Conservation (phyloP, 352 stramenopile genomes). For the Phytophthora constricta region DNA sequence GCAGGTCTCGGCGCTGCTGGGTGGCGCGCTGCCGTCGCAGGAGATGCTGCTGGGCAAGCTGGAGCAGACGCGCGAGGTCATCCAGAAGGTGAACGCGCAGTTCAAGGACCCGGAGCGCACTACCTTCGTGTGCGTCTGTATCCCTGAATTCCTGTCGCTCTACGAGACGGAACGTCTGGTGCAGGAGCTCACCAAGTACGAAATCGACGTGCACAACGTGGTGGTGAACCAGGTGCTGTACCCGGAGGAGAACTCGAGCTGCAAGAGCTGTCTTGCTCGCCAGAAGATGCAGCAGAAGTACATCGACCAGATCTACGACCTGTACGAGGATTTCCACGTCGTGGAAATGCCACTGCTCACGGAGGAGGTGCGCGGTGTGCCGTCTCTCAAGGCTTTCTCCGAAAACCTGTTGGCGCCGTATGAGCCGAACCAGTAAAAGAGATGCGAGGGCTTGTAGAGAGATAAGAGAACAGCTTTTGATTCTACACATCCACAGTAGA, state of each 20-base stretch:
- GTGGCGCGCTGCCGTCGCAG: conserved; percentile 84
- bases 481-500: conserved; percentile 14
- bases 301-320: conserved; percentile 99
- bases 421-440: conserved; percentile 68
- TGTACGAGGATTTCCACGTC: conserved; percentile 99
- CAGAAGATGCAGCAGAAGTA: conserved; percentile 99
- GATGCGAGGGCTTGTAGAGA: conserved; percentile 14
- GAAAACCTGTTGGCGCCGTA: conserved; percentile 95
- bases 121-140: conserved; percentile 99
- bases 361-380: conserved; percentile 97
- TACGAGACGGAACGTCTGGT: conserved; percentile 99
- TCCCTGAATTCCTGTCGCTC: conserved; percentile 99
- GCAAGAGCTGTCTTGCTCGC: conserved; percentile 95
- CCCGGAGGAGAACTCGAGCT: conserved; percentile 75
- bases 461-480: conserved; percentile 17
- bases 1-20: conserved; percentile 81
- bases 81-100: conserved; percentile 99
- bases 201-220: conserved; percentile 99
- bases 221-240: conserved; percentile 99
- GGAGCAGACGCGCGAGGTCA: conserved; percentile 95
- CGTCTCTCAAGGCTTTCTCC: conserved; percentile 94
- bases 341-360: conserved; percentile 98
- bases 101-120: conserved; percentile 99
- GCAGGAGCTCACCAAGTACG: conserved; percentile 99
- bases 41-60: conserved; percentile 97